Evolutionary conservation across 129 eudicot species (phyloP).

Genomic region (Flaveria sonorensis): DNA sequence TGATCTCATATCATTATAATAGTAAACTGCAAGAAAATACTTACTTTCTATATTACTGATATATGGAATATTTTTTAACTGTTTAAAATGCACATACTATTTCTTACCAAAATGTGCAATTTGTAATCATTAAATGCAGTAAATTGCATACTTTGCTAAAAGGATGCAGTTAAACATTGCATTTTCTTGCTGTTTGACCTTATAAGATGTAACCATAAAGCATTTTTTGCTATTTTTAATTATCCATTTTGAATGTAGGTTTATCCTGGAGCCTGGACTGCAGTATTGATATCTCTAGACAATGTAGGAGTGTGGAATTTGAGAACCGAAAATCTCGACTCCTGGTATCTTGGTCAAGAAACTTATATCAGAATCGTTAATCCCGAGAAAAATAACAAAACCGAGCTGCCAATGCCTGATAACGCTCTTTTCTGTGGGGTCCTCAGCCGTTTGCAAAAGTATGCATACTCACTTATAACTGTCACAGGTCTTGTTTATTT

Average conservation of each 20-base stretch:
- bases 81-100: no score
- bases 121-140: no score
- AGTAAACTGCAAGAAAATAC: neutral
- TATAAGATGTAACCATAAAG: no score
- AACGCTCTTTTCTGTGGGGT: conserved; percentile 83
- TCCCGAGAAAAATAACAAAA: conserved; percentile 70
- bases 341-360: conserved; percentile 97
- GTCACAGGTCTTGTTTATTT: neutral
- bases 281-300: conserved; percentile 76
- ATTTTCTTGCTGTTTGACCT: no score
- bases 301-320: conserved; percentile 89
- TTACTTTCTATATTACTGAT: no score
- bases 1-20: neutral
- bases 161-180: no score
- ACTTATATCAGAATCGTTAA: conserved; percentile 78
- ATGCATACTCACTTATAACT: conserved; percentile 18
- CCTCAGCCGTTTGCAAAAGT: conserved; percentile 65
- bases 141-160: no score
- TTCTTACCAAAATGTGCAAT: no score
- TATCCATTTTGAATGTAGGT: conserved; percentile 44
- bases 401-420: conserved; percentile 77
- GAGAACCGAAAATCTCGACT: conserved; percentile 88
- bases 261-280: conserved; percentile 94
- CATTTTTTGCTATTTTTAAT: neutral
- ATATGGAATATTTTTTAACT: no score